phyloP scores from a whole-genome alignment of 768 basidiomycete genomes.

The Xerocomus spinulosus region DNA sequence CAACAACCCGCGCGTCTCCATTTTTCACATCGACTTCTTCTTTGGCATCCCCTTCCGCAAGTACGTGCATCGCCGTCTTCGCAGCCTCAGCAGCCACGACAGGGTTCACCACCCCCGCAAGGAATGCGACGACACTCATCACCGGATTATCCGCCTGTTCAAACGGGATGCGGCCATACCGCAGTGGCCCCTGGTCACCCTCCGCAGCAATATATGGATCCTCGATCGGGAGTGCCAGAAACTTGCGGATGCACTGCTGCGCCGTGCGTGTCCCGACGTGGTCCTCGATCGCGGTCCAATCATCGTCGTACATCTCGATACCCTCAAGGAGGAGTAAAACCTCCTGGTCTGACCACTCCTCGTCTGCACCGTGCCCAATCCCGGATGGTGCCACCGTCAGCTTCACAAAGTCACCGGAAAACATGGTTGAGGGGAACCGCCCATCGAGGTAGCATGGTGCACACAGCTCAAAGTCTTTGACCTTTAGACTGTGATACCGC shows the following conservation, averaged over 20 bases:
- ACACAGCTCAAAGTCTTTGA: constrained; percentile 88
- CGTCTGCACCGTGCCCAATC: constrained; percentile 39
- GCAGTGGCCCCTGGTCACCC: constrained; percentile 67
- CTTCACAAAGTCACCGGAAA: constrained; percentile 95
- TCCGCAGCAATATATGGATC: constrained; percentile 84
- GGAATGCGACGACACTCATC: constrained; percentile 97
- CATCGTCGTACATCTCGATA: constrained; percentile 97
- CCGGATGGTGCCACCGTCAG: constrained; percentile 44
- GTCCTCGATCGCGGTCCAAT: constrained; percentile 89
- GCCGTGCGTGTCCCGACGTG: constrained; percentile 89
- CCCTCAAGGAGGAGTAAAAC: constrained; percentile 86
- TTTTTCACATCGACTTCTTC: constrained; percentile 23
- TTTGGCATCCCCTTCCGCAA: constrained; percentile 62
- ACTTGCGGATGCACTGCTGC: constrained; percentile 94
- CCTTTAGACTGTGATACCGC: constrained; percentile 91
- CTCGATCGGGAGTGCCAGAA: constrained; percentile 94
- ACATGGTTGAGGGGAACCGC: constrained; percentile 94
- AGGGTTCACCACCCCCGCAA: constrained; percentile 88
- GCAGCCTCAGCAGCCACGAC: constrained; percentile 92
- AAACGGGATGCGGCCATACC: constrained; percentile 81
- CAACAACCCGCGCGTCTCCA: constrained; percentile 34
- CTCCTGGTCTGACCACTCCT: constrained; percentile 92
- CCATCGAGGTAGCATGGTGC: constrained; percentile 92
- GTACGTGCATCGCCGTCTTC: constrained; percentile 79
- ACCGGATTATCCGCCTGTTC: constrained; percentile 96